These are phyloP conservation scores for Mortierella sp. DNA, from an alignment of 371 early-diverging fungal genomes.

Conservation along the genomic window DNA sequence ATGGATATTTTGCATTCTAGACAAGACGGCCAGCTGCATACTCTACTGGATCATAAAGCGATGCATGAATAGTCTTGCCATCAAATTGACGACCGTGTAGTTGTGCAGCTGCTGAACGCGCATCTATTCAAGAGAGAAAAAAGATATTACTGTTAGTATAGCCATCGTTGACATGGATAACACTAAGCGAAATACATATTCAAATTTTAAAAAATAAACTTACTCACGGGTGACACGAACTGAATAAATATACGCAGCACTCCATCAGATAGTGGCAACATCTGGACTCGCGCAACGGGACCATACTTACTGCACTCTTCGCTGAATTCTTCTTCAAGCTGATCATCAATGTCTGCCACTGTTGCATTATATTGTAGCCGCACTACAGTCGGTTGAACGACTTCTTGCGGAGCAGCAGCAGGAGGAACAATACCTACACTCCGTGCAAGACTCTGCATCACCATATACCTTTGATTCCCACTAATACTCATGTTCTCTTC, in stretches of 20 bases:
- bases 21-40: conserved; percentile 44
- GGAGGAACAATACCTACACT: conserved; percentile 57
- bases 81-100: conserved; percentile 83
- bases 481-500: conserved; percentile 77
- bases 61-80: conserved; percentile 71
- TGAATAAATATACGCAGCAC: conserved; percentile 74
- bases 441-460: conserved; percentile 81
- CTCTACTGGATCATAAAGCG: conserved; percentile 62
- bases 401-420: conserved; percentile 16
- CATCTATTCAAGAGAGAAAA: conserved; percentile 46
- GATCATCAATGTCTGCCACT: conserved; percentile 75
- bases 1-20: too few relatives aligned
- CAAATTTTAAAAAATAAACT: conserved; percentile 12
- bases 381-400: conserved; percentile 62
- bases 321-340: conserved; percentile 74
- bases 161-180: neutral
- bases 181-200: neutral
- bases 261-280: conserved; percentile 53
- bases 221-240: conserved; percentile 62
- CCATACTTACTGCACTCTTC: conserved; percentile 82
- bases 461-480: conserved; percentile 69
- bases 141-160: neutral
- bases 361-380: conserved; percentile 70
- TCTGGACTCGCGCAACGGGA: conserved; percentile 64
- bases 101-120: conserved; percentile 65